Conservation (phyloP, 768 basidiomycete species). For the Pholiota conissans region DNA sequence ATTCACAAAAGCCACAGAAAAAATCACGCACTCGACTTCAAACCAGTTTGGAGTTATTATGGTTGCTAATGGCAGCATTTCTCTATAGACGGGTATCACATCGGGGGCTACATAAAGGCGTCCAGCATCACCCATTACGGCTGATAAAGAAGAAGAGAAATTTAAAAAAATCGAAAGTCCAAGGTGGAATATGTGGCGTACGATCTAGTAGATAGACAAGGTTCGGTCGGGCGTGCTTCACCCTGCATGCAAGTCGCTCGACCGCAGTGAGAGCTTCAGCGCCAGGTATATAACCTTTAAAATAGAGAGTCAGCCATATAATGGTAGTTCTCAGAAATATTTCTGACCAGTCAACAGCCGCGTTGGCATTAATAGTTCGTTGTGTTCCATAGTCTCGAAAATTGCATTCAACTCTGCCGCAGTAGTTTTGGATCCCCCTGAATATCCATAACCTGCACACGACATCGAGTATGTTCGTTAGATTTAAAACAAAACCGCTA, state of each 20-base stretch:
- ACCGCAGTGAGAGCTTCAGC: constrained; percentile 76
- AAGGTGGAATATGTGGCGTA: constrained; percentile 37
- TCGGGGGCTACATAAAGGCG: constrained; percentile 84
- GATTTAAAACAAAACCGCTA: constrained; percentile 12
- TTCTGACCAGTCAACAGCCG: constrained; percentile 77
- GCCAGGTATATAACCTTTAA: constrained; percentile 81
- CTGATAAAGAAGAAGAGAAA: constrained; percentile 36
- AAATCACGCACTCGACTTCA: constrained; percentile 80
- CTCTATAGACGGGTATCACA: constrained; percentile 84
- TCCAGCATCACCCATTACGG: constrained; percentile 94
- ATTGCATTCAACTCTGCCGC: constrained; percentile 76
- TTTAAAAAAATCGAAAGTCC: not conserved
- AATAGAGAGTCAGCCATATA: not conserved
- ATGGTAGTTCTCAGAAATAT: not conserved
- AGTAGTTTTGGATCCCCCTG: constrained; percentile 77
- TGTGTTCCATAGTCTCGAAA: constrained; percentile 70
- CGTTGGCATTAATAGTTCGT: constrained; percentile 70
- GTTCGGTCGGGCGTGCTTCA: constrained; percentile 56
- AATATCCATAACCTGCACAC: constrained; percentile 73
- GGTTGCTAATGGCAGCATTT: constrained; percentile 78
- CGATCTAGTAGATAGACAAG: constrained; percentile 91
- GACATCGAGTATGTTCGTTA: not conserved
- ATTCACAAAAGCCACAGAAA: not conserved
- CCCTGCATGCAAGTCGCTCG: constrained; percentile 55
- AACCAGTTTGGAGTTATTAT: constrained; percentile 99